Base-by-base conservation (phyloP, 148 eudicot species). In the Rhododendron griersonianum region DNA sequence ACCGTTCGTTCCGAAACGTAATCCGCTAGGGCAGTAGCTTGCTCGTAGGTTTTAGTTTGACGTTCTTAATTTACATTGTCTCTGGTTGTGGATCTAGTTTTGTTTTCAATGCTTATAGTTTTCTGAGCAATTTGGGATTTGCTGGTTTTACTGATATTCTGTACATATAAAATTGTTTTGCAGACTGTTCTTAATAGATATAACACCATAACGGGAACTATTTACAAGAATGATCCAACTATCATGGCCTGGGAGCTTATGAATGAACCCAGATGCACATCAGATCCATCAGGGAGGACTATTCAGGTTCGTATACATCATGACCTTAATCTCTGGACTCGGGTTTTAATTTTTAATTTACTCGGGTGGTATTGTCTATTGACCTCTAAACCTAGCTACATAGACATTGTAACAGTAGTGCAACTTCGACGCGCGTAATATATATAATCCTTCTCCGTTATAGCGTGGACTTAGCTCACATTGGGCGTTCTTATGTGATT, bases 161-260 rank as follows among this genome's bases (percentile, higher is more conserved):
- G 37, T 45, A 21, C 35, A 0, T 80, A 55, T 55, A 14, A 55
- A 14, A 37, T 71, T 50, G 48, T 86, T 85, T 75, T 91, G 93
- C 93, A 96, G 99, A 92, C 94, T 80, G 93, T 96, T 81, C 90
- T 96, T 39, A 95, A 92, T 85, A 90, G 99, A 82, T 85, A 88
- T 53, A 96, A 96, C 86, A 94, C 94, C 8, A 53, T 94, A 16
- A 94, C 90, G 86, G 98, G 99, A 86, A 87, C 93, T 18, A 11
- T 83, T 37, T 96, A 96, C 95, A 96, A 92, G 91, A 91, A 95
- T 91, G 99, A 98, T 74, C 96, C 98, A 19, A 95, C 99, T 80
- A 98, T 98, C 78, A 94, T 98, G 98, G 98, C 99, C 28, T 98
- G 99, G 99, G 99, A 98, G 92, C 98, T 98, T 63, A 98, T 98